Evolutionary conservation across 345 rosid species (phyloP), one percentile per base, ranked within the genome.

Genomic region (Leavenworthia alabamica): DNA sequence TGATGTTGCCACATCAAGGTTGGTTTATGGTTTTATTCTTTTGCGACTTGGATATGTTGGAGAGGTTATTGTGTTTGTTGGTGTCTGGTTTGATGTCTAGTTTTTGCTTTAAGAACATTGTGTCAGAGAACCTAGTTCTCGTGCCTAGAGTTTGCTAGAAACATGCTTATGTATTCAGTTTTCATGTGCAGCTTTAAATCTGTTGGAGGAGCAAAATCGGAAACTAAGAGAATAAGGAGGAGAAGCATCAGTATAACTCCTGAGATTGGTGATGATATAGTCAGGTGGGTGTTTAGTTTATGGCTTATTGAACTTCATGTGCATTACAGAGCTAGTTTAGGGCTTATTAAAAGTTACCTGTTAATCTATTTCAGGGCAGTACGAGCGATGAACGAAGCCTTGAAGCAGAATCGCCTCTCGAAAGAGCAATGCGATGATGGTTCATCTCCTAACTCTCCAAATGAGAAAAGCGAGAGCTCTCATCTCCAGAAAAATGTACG

Each of bases 171-270:
- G 35, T 47, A 64, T 54, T 41, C 60, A 56, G 55, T 39, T 47
- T 62, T 16, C 54, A 32, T 33, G 65, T 60, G 41, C 70, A 76
- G 80, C 79, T 72, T 65, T 78, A 86, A 86, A 75, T 90, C 96
- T 68, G 97, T 78, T 67, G 97, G 93, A 54, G 78, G 92, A 55
- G 77, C 90, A 23, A 83, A 81, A 62, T 61, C 81, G 70, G 97
- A 88, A 70, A 75, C 89, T 68, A 87, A 86, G 71, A 87, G 96
- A 73, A 54, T 87, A 67, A 83, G 99, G 76, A 86, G 99, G 80
- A 81, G 99, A 80, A 90, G 99, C 83, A 82, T 86, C 52, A 93
- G 99, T 77, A 87, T 93, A 73, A 90, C 99, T 57, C 97, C 97
- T 3, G 95, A 90, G 80, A 90, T 93, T 73, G 91, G 99, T 26